Evolutionary conservation across 2,329 filamentous ascomycete species (phyloP).

Genomic region (Exophiala alcalophila): DNA sequence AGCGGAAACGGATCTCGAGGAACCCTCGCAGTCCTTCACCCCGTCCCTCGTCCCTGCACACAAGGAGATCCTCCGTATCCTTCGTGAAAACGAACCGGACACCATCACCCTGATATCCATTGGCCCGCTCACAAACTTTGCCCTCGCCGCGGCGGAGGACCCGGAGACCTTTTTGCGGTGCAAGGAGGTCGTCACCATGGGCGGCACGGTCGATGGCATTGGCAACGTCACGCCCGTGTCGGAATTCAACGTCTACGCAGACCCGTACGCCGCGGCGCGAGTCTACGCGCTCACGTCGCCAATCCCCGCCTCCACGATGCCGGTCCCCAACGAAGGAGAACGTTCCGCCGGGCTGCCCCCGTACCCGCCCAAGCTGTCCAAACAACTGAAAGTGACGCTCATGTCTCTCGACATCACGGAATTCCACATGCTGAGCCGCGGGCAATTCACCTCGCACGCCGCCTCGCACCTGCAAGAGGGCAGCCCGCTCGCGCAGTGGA

Average conservation of each 20-base stretch:
- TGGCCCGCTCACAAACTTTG: slow-evolving; percentile 90
- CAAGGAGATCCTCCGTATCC: slow-evolving; percentile 82
- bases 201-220: slow-evolving; percentile 72
- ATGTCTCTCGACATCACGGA: slow-evolving; percentile 77
- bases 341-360: slow-evolving; percentile 48
- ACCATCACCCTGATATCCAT: slow-evolving; percentile 88
- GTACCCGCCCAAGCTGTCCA: slow-evolving; percentile 64
- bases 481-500: slow-evolving; percentile 68
- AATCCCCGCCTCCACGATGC: slow-evolving; percentile 75
- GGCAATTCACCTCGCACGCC: slow-evolving; percentile 58
- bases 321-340: slow-evolving; percentile 50
- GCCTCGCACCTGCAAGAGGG: slow-evolving; percentile 56
- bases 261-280: slow-evolving; percentile 72
- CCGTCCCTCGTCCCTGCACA: slow-evolving; percentile 72
- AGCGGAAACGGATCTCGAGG: slow-evolving; percentile 27
- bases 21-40: slow-evolving; percentile 60
- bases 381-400: slow-evolving; percentile 63
- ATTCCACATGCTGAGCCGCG: slow-evolving; percentile 62
- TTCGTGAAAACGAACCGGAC: slow-evolving; percentile 75
- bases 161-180: slow-evolving; percentile 82
- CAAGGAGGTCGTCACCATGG: slow-evolving; percentile 95
- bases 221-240: slow-evolving; percentile 83
- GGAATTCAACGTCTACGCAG: slow-evolving; percentile 95
- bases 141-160: slow-evolving; percentile 81
- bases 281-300: slow-evolving; percentile 74